Evolutionary conservation across 768 basidiomycete genomes (phyloP), one percentile per base, ranked within the genome.

Genomic region (Phanerodontia chrysosporium): DNA sequence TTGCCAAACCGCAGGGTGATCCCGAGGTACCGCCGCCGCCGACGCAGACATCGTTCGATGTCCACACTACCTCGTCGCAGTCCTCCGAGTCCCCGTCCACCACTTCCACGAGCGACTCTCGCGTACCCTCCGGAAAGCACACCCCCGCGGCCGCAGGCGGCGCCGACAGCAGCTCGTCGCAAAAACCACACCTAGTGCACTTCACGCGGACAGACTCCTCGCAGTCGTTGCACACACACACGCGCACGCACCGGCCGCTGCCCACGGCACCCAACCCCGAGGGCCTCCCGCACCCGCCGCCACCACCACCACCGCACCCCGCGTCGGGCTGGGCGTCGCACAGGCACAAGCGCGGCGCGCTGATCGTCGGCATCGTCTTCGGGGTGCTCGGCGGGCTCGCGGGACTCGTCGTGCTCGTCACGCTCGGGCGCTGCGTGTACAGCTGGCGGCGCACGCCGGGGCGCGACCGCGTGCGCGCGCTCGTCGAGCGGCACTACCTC

Each of bases 361-460:
- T 51, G 55, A 46, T 39, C 60, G 72, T 77, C 35, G 62, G 68
- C 52, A 76, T 83, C 61, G 73, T 78, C 21, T 77, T 83, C 61
- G 78, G 75, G 64, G 73, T 76, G 13, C 64, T 83, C 14, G 81
- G 75, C 28, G 80, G 78, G 32, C 28, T 80, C 29, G 62, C 74
- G 3, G 75, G 58, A 12, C 51, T 79, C 4, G 51, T 65, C 22
- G 45, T 83, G 32, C 36, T 80, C 24, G 42, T 76, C 32, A 66
- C 72, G 32, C 60, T 77, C 59, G 18, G 73, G 10, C 80, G 81
- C 24, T 83, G 78, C 59, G 64, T 70, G 49, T 73, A 75, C 63
- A 75, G 69, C 51, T 83, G 79, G 67, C 66, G 65, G 52, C 75
- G 72, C 60, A 78, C 77, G 10, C 83, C 83, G 0, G 53, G 63